Base-by-base conservation (phyloP, 2,329 filamentous ascomycete species). In the Aspergillus phoenicis region DNA sequence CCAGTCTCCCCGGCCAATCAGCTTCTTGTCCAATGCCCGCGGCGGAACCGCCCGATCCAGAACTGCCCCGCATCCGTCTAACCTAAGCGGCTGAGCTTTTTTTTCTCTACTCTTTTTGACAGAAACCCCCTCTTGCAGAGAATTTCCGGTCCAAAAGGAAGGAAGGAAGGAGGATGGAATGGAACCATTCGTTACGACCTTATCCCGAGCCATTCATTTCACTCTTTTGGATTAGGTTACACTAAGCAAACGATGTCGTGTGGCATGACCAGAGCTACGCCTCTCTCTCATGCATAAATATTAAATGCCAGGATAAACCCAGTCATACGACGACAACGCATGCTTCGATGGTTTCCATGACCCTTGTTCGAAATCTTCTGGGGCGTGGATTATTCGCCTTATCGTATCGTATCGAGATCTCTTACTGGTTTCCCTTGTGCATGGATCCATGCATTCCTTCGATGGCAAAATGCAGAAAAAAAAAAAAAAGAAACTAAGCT, bases 41-140 rank as follows among this genome's bases (percentile, higher is more conserved):
- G 51, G 51, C 51, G 51, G 51, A 53, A 53, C 51, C 20, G 38
- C 26, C 47, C 47, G 47, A 51, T 20, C 47, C 26, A 51, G 47
- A 36, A 11, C 26, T 43, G 52, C 52, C 52, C 52, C 52, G 52
- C 52, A 55, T 55, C 52, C 52, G 52, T 39, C 36, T 28, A 26
- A 13, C 45, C 13, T n/a, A 22, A 22, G 43, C 20, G 11, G 20
- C 26, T 10, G 13, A 8, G 47, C 22, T 28, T 49, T 33, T 33
- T 15, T 4, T 5, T 13, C 10, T 20, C 8, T 51, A 8, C 4
- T 30, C 5, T 11, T 51, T 15, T 22, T 10, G 22, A 17, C 41
- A 10, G 33, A 36, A 13, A 36, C 5, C 33, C 30, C 33, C 33
- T 22, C 41, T 45, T 22, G 41, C 41, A 45, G 41, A 45, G 41